These are phyloP conservation scores for Massariosphaeria phaeospora DNA, from an alignment of 495 filamentous ascomycete genomes.

Conservation along the genomic window DNA sequence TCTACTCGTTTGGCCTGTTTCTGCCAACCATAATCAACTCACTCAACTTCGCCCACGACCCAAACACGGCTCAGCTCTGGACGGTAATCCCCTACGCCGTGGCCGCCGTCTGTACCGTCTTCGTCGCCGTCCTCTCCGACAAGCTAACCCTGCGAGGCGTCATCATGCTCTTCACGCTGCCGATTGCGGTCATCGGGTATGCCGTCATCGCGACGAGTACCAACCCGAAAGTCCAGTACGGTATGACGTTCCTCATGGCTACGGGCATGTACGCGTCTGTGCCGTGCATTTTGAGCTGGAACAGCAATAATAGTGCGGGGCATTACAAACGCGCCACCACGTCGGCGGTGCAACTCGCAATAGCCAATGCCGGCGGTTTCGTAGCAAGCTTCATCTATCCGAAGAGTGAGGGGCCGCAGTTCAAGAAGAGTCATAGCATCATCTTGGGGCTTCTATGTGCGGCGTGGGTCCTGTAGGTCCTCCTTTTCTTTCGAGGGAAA, in stretches of 20 bases:
- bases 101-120: constrained; percentile 23
- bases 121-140: constrained; percentile 46
- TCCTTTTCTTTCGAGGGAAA: background rate
- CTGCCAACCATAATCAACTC: constrained; percentile 32
- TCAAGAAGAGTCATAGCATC: constrained; percentile 53
- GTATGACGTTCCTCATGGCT: constrained; percentile 33
- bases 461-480: constrained; percentile 62
- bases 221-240: constrained; percentile 22
- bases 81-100: constrained; percentile 32
- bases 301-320: constrained; percentile 28
- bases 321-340: constrained; percentile 32
- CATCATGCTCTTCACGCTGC: constrained; percentile 29
- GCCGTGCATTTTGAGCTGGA: constrained; percentile 28
- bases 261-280: constrained; percentile 28
- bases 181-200: constrained; percentile 31
- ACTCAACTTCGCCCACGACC: constrained; percentile 34
- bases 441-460: constrained; percentile 53
- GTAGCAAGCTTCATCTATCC: constrained; percentile 58
- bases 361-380: constrained; percentile 50
- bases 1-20: constrained; percentile 33
- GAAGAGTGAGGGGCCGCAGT: constrained; percentile 43
- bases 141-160: constrained; percentile 43
- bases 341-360: constrained; percentile 42
- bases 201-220: constrained; percentile 16
- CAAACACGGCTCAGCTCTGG: constrained; percentile 30